phyloP scores from a whole-genome alignment of 2,329 filamentous ascomycete species.

The Xylaria polymorpha region DNA sequence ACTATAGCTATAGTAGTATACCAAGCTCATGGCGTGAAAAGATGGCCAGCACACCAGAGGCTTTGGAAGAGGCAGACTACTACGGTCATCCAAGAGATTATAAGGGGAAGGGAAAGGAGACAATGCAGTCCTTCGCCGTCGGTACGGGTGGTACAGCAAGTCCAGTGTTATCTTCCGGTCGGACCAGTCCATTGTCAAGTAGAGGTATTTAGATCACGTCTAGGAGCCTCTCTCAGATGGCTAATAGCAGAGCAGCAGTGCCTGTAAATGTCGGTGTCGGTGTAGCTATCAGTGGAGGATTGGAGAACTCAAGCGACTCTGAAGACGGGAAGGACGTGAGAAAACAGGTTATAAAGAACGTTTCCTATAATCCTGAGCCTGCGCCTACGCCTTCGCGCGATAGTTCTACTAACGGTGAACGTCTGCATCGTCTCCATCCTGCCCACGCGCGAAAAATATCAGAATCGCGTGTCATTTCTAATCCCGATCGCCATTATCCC shows the following conservation, averaged over 20 bases:
- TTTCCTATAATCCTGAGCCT: conserved; percentile 33
- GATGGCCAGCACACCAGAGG: conserved; percentile 37
- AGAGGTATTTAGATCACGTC: conserved; percentile 43
- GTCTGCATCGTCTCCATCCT: conserved; percentile 42
- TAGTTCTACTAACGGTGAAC: conserved; percentile 40
- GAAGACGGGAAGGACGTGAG: conserved; percentile 44
- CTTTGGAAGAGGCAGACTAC: conserved; percentile 38
- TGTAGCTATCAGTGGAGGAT: conserved; percentile 36
- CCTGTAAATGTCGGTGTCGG: conserved; percentile 31
- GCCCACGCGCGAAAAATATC: conserved; percentile 39
- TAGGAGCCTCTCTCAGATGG: conserved; percentile 38
- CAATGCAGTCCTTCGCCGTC: conserved; percentile 31
- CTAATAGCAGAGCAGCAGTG: conserved; percentile 36
- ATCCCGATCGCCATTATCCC: conserved; percentile 44
- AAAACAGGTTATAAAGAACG: conserved; percentile 33
- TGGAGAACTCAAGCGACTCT: conserved; percentile 38
- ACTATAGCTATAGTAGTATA: conserved; percentile 58
- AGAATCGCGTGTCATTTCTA: conserved; percentile 34
- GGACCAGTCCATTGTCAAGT: conserved; percentile 38
- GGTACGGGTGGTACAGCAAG: conserved; percentile 32
- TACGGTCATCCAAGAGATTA: conserved; percentile 34
- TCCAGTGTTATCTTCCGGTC: conserved; percentile 37
- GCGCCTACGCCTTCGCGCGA: conserved; percentile 38
- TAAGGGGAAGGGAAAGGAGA: conserved; percentile 47
- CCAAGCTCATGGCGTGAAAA: conserved; percentile 46